Evolutionary conservation across 441 rosid genomes (phyloP).

Genomic region (Mallotus repandus): DNA sequence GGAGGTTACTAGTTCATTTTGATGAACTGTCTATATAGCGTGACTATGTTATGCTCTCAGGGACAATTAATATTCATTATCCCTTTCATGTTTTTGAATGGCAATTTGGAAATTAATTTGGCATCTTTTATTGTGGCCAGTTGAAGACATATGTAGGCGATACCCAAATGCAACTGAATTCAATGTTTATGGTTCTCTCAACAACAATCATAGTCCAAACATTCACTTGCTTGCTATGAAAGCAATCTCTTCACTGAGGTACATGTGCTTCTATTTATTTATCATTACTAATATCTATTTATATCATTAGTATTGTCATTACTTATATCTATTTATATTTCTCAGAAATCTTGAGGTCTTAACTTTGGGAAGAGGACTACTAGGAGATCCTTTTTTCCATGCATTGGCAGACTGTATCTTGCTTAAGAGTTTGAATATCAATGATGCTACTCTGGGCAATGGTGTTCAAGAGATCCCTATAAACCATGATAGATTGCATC

Average conservation of each 20-base stretch:
- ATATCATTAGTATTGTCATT: no score
- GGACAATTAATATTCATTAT: background rate
- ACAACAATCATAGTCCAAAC: conserved; percentile 39
- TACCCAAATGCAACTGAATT: conserved; percentile 94
- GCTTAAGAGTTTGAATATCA: conserved; percentile 72
- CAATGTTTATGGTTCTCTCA: conserved; percentile 36
- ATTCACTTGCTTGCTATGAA: conserved; percentile 66
- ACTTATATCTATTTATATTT: conserved; percentile 17
- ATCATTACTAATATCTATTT: no score
- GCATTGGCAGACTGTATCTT: conserved; percentile 70
- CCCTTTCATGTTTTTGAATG: background rate
- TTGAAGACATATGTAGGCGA: conserved; percentile 85
- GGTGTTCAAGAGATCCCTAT: conserved; percentile 82
- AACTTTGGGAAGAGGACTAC: conserved; percentile 70
- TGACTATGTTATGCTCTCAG: background rate
- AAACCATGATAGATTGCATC: conserved; percentile 73
- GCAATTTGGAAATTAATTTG: conserved; percentile 10
- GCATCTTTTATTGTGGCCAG: conserved; percentile 34
- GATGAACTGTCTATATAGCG: background rate
- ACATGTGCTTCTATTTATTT: background rate
- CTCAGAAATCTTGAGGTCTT: conserved; percentile 80
- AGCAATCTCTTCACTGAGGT: conserved; percentile 77
- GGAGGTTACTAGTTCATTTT: background rate
- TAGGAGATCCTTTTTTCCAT: conserved; percentile 75
- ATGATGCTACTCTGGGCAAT: conserved; percentile 72